phyloP scores from a whole-genome alignment of 106 monocot genomes.

The Gastrodia elata region DNA sequence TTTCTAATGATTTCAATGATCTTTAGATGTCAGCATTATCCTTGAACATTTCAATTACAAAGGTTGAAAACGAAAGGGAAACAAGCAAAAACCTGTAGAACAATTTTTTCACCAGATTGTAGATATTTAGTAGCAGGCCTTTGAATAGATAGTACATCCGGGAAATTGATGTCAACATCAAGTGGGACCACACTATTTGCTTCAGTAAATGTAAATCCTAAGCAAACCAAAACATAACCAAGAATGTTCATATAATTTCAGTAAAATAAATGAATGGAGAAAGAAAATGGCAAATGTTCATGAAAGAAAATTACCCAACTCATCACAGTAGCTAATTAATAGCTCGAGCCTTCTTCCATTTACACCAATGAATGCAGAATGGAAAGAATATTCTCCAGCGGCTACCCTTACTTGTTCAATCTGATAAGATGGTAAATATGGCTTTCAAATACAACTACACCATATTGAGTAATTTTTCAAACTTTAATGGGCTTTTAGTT shows the following conservation, averaged over 20 bases:
- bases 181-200: conserved; percentile 63
- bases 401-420: conserved; percentile 70
- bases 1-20: not conserved
- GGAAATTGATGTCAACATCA: conserved; percentile 70
- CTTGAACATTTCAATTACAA: not conserved
- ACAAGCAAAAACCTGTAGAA: conserved; percentile 41
- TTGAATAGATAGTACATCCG: conserved; percentile 57
- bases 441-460: not conserved
- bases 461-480: no score
- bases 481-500: no score
- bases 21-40: not conserved
- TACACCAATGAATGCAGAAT: conserved; percentile 42
- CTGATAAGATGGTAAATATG: conserved; percentile 19
- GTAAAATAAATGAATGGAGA: conserved; percentile 8
- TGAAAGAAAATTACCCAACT: conserved; percentile 46
- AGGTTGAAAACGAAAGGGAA: not conserved
- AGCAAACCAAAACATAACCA: not conserved
- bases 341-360: conserved; percentile 59
- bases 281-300: not conserved
- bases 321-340: conserved; percentile 54
- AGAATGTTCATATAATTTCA: conserved; percentile 1
- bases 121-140: conserved; percentile 19
- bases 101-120: conserved; percentile 22
- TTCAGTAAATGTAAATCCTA: conserved; percentile 78
- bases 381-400: conserved; percentile 26